Evolutionary conservation across 805 yeast species (phyloP).

Genomic region (Starmerella potacharoeniae): DNA sequence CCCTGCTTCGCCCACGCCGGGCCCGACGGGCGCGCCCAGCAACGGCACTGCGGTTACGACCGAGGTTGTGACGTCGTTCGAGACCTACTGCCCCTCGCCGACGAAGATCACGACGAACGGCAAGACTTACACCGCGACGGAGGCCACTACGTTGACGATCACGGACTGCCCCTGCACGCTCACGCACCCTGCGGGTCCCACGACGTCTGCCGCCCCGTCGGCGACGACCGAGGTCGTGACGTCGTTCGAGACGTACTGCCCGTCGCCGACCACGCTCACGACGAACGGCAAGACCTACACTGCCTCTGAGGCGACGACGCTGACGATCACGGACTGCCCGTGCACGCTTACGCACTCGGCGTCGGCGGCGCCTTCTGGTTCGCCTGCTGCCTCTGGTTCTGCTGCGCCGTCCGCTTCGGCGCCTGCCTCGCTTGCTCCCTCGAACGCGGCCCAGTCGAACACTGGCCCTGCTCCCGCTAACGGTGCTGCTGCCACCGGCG

Average conservation of each 20-base stretch:
- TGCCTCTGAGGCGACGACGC: slow-evolving; percentile 62
- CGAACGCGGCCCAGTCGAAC: slow-evolving; percentile 23
- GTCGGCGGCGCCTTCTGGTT: slow-evolving; percentile 13
- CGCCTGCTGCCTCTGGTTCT: neutral
- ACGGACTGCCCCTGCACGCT: slow-evolving; percentile 73
- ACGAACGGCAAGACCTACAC: slow-evolving; percentile 28
- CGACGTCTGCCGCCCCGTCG: slow-evolving; percentile 25
- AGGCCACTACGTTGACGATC: slow-evolving; percentile 68
- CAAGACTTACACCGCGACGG: slow-evolving; percentile 57
- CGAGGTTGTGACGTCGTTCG: slow-evolving; percentile 27
- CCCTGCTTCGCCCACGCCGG: slow-evolving; percentile 23
- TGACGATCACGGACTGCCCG: slow-evolving; percentile 77
- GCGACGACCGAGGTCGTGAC: slow-evolving; percentile 12
- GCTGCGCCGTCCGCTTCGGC: neutral
- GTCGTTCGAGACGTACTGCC: slow-evolving; percentile 60
- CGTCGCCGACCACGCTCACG: slow-evolving; percentile 49
- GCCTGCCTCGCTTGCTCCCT: slow-evolving; percentile 21
- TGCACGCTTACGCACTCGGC: slow-evolving; percentile 45
- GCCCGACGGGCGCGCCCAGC: too few species aligned
- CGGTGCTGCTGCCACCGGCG: slow-evolving; percentile 26
- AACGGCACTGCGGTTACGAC: slow-evolving; percentile 10
- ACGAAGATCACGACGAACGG: slow-evolving; percentile 42
- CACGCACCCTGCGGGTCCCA: slow-evolving; percentile 20
- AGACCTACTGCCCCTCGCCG: slow-evolving; percentile 69
- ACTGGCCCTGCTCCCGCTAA: slow-evolving; percentile 26